Conservation (phyloP, 768 basidiomycete species). For the Xerocomus brunneocitrinus region DNA sequence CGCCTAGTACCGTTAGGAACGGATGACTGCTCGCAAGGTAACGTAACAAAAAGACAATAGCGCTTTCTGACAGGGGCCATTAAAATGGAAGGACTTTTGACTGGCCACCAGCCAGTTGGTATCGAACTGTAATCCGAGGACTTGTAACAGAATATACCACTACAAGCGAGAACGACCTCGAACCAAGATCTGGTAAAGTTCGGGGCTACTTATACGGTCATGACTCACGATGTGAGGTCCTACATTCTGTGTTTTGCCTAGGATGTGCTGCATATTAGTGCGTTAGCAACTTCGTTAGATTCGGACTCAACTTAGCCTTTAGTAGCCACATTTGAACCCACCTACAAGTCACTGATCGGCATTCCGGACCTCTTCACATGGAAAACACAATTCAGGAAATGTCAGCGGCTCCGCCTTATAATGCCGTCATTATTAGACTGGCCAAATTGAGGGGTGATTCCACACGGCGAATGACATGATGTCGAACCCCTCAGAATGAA, state of each 20-base stretch:
- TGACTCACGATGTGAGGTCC: too few relatives aligned
- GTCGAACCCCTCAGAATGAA: background rate
- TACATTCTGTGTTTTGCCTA: background rate
- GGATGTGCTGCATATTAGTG: background rate
- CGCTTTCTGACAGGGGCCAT: background rate
- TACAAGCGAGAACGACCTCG: background rate
- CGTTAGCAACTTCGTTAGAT: background rate
- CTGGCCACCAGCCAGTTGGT: background rate
- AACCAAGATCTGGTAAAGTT: background rate
- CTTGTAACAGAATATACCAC: background rate
- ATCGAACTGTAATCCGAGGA: background rate
- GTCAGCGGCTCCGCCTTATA: background rate
- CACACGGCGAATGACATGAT: background rate
- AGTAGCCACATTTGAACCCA: background rate
- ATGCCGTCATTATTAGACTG: background rate
- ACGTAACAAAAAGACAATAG: conserved; percentile 1
- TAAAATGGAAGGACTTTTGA: background rate
- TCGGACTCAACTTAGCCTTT: background rate
- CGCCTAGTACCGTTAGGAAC: background rate
- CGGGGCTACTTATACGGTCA: background rate
- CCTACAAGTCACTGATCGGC: background rate
- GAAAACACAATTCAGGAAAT: background rate
- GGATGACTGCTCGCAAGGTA: background rate
- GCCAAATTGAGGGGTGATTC: background rate
- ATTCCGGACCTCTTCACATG: background rate